Base-by-base conservation (phyloP, 1,284 basidiomycete genomes). In the Fomitiporia mediterranea region DNA sequence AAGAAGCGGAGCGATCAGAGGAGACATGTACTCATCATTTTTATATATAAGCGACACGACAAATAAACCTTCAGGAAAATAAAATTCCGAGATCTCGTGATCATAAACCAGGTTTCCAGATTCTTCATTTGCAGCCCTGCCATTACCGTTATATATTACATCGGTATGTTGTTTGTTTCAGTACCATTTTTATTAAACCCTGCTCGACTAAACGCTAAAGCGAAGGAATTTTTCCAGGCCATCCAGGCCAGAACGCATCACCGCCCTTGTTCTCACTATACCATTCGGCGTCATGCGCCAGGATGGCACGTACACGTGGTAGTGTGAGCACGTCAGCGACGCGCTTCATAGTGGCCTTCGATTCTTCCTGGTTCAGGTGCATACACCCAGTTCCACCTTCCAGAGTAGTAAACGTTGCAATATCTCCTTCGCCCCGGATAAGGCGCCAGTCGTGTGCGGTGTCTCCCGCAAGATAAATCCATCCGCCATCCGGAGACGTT, bases 381-480 rank as follows among this genome's bases (percentile, higher is more conserved):
- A 71, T 69, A 57, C 78, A 82, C 38, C 61, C 61, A 6, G 13
- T 6, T 30, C 7, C 19, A 11, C 19, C 19, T 5, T 64, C 61
- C 3, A 23, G 32, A 4, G 65, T 65, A 35, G 65, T 59, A 62
- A n/a, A 56, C 54, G 51, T 60, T 9, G 75, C 73, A 39, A 83
- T 72, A 2, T 69, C 60, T 17, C 69, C 70, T 60, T 76, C 71
- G 7, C 77, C 78, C 1, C 69, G 75, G 46, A 84, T 61, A 47
- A 83, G 66, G n/a, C 75, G 69, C 71, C 74, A 73, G 65, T 82
- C 75, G 63, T 83, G 82, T 6, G 75, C 79, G 51, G 75, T 76
- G 64, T 83, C 82, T 0, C 75, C 80, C 0, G 71, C 81, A 27
- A 84, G 70, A 59, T 75, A 79, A 17, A 82, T 67, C 82, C 81